These are phyloP conservation scores for Fusarium incarnatum DNA, from an alignment of 2,329 filamentous ascomycete genomes.

Conservation along the genomic window DNA sequence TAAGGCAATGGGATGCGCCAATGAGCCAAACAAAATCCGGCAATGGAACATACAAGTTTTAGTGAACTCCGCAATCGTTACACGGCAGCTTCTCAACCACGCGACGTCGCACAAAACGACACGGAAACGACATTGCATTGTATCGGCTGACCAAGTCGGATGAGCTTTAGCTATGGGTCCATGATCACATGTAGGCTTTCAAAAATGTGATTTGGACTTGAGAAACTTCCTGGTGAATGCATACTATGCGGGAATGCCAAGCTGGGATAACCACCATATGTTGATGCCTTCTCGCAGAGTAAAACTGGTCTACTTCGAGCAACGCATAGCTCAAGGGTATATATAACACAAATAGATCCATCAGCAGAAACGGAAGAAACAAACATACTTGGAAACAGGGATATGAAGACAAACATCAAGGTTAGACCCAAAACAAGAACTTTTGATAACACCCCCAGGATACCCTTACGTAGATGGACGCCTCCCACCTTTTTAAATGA, in stretches of 20 bases:
- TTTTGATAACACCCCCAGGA: conserved; percentile 42
- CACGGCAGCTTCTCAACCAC: conserved; percentile 14
- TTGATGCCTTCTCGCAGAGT: conserved; percentile 6
- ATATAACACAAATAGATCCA: conserved; percentile 18
- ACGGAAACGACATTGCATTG: conserved; percentile 13
- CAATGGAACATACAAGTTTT: conserved; percentile 1
- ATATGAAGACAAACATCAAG: conserved; percentile 29
- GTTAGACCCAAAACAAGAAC: conserved; percentile 41
- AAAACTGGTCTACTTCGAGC: conserved; percentile 9
- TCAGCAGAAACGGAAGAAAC: conserved; percentile 15
- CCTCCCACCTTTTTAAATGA: conserved; percentile 27
- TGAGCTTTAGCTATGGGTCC: neutral
- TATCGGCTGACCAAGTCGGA: conserved; percentile 17
- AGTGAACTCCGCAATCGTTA: conserved; percentile 25
- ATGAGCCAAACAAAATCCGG: conserved; percentile 2
- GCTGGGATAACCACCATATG: conserved; percentile 1
- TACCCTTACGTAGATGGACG: conserved; percentile 49
- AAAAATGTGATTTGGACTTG: neutral
- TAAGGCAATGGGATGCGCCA: conserved; percentile 1
- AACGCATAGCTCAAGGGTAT: conserved; percentile 22
- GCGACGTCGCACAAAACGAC: conserved; percentile 10
- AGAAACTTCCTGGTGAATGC: neutral
- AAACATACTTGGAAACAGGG: conserved; percentile 14
- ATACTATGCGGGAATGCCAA: conserved; percentile 3
- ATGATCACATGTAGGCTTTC: neutral